Percentiles rank a stretch among this genome's conserved stretches.
These are phyloP conservation scores for Phytopythium boreale DNA, from an alignment of 352 stramenopile genomes.

Conservation along the genomic window DNA sequence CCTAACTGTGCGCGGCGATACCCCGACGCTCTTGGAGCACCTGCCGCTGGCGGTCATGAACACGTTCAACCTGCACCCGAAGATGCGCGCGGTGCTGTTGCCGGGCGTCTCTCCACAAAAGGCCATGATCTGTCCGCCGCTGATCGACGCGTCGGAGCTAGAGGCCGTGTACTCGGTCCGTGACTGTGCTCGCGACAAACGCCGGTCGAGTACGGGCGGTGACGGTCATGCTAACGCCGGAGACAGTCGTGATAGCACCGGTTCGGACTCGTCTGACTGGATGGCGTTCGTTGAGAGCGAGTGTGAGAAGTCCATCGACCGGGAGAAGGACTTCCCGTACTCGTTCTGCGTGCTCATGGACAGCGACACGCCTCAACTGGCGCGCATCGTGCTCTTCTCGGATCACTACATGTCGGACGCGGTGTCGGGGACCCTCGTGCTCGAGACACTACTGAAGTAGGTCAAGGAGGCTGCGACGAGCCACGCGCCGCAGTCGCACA, in stretches of 20 bases:
- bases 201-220: not conserved
- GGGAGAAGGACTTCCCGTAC: conserved; percentile 48
- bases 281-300: conserved; percentile 40
- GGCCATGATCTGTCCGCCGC: conserved; percentile 44
- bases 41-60: conserved; percentile 41
- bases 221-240: not conserved
- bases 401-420: conserved; percentile 68
- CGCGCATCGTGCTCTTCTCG: conserved; percentile 42
- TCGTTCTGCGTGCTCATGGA: conserved; percentile 39
- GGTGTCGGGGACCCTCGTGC: conserved; percentile 36
- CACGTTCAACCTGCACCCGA: conserved; percentile 57
- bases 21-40: conserved; percentile 25
- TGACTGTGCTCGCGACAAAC: conserved; percentile 19
- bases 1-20: conserved; percentile 43
- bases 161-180: conserved; percentile 26
- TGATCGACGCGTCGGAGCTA: conserved; percentile 42
- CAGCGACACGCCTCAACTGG: conserved; percentile 31
- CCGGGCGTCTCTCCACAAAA: conserved; percentile 40
- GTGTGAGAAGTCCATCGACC: conserved; percentile 40
- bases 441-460: conserved; percentile 24
- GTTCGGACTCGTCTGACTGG: conserved; percentile 22
- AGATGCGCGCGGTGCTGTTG: conserved; percentile 45
- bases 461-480: not conserved
- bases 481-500: not conserved
- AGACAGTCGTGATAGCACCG: not conserved